These are phyloP conservation scores for Macrocybe gigantea DNA, from an alignment of 768 basidiomycete species.

Conservation along the genomic window DNA sequence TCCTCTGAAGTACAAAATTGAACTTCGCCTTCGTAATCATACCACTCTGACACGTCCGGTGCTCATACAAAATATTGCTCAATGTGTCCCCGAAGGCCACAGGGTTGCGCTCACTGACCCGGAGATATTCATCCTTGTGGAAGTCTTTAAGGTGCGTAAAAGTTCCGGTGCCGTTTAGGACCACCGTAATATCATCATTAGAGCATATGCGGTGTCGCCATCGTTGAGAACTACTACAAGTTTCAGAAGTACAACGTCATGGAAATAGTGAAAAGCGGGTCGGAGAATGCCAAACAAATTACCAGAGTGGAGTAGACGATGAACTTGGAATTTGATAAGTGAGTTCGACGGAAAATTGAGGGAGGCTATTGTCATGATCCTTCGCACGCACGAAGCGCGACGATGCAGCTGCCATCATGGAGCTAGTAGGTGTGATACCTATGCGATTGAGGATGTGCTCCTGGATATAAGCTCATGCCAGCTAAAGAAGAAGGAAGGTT, in stretches of 20 bases:
- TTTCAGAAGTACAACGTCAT: slow-evolving; percentile 76
- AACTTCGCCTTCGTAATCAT: slow-evolving; percentile 71
- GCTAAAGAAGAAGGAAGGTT: too few species aligned
- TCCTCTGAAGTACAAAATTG: slow-evolving; percentile 68
- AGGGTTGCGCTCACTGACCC: slow-evolving; percentile 65
- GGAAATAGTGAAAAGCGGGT: slow-evolving; percentile 55
- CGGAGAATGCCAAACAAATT: slow-evolving; percentile 10
- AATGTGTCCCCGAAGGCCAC: slow-evolving; percentile 63
- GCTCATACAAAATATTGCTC: slow-evolving; percentile 64
- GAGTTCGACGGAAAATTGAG: too few species aligned
- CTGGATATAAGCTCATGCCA: too few species aligned
- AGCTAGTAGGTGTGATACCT: too few species aligned
- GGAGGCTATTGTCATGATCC: too few species aligned
- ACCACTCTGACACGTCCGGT: slow-evolving; percentile 53
- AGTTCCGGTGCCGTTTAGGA: not conserved
- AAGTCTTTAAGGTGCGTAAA: slow-evolving; percentile 70
- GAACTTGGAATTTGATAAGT: too few species aligned
- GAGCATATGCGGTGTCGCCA: slow-evolving; percentile 72
- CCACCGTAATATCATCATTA: slow-evolving; percentile 19
- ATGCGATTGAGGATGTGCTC: too few species aligned
- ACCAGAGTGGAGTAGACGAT: too few species aligned
- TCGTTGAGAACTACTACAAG: slow-evolving; percentile 67
- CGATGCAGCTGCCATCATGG: too few species aligned
- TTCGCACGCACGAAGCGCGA: too few species aligned
- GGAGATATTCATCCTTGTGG: slow-evolving; percentile 69